These are phyloP conservation scores for Spencermartinsiella ligniputridi DNA, from an alignment of 1,139 yeast species.

Conservation along the genomic window DNA sequence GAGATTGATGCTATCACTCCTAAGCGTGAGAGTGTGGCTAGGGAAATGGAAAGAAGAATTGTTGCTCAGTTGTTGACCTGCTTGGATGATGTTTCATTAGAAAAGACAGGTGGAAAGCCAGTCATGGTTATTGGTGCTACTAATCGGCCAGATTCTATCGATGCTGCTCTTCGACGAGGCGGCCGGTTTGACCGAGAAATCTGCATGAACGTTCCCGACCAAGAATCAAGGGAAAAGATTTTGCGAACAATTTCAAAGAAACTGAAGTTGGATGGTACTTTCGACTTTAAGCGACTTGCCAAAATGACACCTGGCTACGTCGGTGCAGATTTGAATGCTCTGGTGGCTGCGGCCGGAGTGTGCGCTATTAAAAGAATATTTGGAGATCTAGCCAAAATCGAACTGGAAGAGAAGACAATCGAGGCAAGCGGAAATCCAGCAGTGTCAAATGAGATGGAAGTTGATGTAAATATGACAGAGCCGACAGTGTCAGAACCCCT, in stretches of 20 bases:
- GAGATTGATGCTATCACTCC: constrained; percentile 99
- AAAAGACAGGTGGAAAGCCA: constrained; percentile 87
- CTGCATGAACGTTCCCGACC: constrained; percentile 88
- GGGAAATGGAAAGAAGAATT: constrained; percentile 97
- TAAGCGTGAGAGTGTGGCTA: constrained; percentile 94
- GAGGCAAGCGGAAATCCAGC: constrained; percentile 11
- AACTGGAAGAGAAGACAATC: neutral
- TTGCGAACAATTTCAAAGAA: constrained; percentile 59
- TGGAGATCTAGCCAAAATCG: constrained; percentile 21
- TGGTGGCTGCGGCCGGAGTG: constrained; percentile 93
- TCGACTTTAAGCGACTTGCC: constrained; percentile 71
- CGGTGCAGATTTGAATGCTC: constrained; percentile 93
- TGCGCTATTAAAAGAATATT: constrained; percentile 91
- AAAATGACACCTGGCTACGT: constrained; percentile 97
- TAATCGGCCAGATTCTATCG: constrained; percentile 92
- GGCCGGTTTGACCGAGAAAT: constrained; percentile 97
- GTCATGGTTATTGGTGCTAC: constrained; percentile 97
- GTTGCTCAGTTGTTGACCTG: constrained; percentile 93
- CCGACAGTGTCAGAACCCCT: constrained; percentile 7
- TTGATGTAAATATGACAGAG: constrained; percentile 3
- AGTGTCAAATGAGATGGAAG: constrained; percentile 13
- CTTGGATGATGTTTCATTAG: constrained; percentile 86
- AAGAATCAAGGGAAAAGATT: constrained; percentile 72
- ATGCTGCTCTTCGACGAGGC: constrained; percentile 93
- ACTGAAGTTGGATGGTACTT: constrained; percentile 61